Percentiles rank a stretch among this genome's conserved stretches.
Conservation (phyloP, 169 alveolate species). For the Perkinsus chesapeaki region DNA sequence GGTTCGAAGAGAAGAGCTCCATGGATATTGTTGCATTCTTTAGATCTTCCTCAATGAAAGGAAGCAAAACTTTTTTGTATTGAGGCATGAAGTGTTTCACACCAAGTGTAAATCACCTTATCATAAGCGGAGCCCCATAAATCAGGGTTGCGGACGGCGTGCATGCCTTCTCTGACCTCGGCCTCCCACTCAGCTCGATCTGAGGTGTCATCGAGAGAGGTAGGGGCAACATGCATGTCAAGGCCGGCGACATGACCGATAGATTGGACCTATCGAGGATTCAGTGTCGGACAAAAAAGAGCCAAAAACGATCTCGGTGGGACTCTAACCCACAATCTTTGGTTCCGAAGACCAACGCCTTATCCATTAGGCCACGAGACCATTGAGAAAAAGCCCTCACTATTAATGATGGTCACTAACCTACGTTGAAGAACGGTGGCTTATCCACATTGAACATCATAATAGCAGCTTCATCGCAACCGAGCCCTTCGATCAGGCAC, state of each 20-base stretch:
- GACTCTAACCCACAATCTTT: constrained; percentile 92
- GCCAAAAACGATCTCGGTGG: constrained; percentile 60
- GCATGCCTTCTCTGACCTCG: background rate
- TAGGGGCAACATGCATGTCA: background rate
- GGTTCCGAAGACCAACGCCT: constrained; percentile 92
- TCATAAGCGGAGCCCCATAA: background rate
- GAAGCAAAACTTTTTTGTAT: background rate
- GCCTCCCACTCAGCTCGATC: background rate
- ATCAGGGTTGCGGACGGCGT: background rate
- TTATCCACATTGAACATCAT: background rate
- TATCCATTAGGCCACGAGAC: constrained; percentile 83
- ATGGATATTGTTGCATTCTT: background rate
- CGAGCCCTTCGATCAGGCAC: background rate
- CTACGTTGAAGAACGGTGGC: background rate
- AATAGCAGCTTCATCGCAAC: background rate
- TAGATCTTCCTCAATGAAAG: background rate
- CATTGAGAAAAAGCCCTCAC: background rate
- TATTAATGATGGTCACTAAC: background rate
- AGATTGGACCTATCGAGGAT: background rate
- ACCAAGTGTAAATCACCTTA: background rate
- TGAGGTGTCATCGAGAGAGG: background rate
- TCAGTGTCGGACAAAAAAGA: too few species aligned
- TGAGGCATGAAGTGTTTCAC: background rate
- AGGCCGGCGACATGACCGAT: background rate
- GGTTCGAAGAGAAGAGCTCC: background rate